Evolutionary conservation across 192 early-diverging fungal genomes (phyloP).

Genomic region (Backusella luteola): DNA sequence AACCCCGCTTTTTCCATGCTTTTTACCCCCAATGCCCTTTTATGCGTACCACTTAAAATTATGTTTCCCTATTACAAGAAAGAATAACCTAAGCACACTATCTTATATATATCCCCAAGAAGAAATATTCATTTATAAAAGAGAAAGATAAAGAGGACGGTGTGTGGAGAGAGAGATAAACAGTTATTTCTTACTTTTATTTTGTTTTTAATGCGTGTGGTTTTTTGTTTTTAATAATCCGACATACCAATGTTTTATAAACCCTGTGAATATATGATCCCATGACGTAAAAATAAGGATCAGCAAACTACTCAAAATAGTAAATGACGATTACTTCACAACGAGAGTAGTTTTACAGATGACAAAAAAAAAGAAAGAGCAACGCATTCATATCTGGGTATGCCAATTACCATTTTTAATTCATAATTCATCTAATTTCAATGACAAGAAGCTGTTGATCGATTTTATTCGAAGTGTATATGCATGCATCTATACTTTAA

Average conservation of each 20-base stretch:
- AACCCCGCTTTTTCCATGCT: background rate
- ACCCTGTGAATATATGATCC: background rate
- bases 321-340: background rate
- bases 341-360: background rate
- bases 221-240: background rate
- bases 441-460: no score
- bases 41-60: background rate
- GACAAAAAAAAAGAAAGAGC: no score
- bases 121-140: background rate
- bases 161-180: background rate
- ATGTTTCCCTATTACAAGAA: background rate
- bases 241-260: background rate
- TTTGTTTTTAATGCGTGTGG: background rate
- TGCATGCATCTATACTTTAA: background rate
- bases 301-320: background rate
- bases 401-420: no score
- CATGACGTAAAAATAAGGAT: background rate
- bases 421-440: no score
- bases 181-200: background rate
- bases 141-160: background rate
- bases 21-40: background rate
- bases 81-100: background rate
- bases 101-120: background rate
- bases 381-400: no score
- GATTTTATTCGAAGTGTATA: no score